These are phyloP conservation scores for Mimosa pudica DNA, from an alignment of 306 rosid species.

Conservation along the genomic window DNA sequence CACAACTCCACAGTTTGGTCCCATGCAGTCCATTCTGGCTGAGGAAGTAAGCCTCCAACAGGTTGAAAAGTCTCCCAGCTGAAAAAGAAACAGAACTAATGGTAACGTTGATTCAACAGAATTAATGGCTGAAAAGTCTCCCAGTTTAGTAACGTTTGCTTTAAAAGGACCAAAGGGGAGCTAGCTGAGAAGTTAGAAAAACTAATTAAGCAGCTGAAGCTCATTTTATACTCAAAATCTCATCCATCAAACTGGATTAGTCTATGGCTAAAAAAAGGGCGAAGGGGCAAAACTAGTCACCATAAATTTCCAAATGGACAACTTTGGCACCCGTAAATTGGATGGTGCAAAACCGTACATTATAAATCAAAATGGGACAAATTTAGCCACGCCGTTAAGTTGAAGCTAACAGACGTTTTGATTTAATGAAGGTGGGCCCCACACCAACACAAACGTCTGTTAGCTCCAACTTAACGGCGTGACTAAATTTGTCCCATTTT, in stretches of 20 bases:
- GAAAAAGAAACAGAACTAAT: conserved; percentile 37
- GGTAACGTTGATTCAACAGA: not conserved
- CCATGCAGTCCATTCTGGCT: conserved; percentile 99
- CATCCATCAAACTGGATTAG: not conserved
- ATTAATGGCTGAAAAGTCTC: conserved; percentile 85
- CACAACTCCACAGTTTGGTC: conserved; percentile 96
- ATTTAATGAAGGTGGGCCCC: too few relatives aligned
- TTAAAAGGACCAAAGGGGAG: not conserved
- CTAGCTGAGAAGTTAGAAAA: conserved; percentile 7
- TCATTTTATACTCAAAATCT: conserved; percentile 17
- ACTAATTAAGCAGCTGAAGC: conserved; percentile 2
- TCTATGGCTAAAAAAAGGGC: not conserved
- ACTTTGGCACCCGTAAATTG: too few relatives aligned
- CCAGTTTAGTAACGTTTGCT: conserved; percentile 57
- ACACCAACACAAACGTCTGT: too few relatives aligned
- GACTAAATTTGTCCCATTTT: too few relatives aligned
- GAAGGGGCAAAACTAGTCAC: too few relatives aligned
- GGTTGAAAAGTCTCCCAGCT: conserved; percentile 99
- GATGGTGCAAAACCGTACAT: too few relatives aligned
- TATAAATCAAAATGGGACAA: too few relatives aligned
- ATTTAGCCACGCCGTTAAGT: too few relatives aligned
- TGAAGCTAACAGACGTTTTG: too few relatives aligned
- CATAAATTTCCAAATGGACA: too few relatives aligned
- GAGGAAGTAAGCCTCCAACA: conserved; percentile 93
- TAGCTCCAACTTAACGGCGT: too few relatives aligned